These are phyloP conservation scores for Podila minutissima DNA, from an alignment of 192 early-diverging fungal species.

Conservation along the genomic window DNA sequence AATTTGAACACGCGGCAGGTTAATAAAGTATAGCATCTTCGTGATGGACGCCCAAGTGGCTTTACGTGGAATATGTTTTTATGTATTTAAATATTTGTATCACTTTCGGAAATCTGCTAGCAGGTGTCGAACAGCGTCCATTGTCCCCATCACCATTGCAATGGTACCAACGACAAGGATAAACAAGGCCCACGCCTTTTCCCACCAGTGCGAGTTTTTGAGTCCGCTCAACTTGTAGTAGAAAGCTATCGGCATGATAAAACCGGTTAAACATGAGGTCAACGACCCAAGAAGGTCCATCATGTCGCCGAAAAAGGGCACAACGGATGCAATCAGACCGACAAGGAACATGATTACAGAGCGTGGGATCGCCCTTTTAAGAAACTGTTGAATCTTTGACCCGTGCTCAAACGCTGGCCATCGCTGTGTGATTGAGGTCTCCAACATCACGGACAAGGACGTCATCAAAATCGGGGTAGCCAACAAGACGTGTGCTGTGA, in stretches of 20 bases:
- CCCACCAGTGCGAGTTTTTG: constrained; percentile 46
- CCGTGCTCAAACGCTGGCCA: constrained; percentile 17
- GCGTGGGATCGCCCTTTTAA: constrained; percentile 62
- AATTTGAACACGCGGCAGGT: no score
- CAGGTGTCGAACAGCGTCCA: constrained; percentile 61
- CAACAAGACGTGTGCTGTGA: constrained; percentile 80
- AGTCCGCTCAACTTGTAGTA: constrained; percentile 76
- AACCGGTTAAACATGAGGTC: constrained; percentile 72
- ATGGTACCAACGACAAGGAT: constrained; percentile 64
- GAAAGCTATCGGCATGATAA: constrained; percentile 77
- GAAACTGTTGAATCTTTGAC: constrained; percentile 59
- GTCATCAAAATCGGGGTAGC: constrained; percentile 80
- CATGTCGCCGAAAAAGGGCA: constrained; percentile 83
- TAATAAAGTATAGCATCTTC: no score
- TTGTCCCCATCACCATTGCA: constrained; percentile 60
- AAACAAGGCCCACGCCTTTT: constrained; percentile 58
- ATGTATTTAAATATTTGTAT: no score
- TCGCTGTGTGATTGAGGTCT: constrained; percentile 60
- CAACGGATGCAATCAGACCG: constrained; percentile 66
- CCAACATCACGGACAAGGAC: constrained; percentile 67
- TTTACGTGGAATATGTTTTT: no score
- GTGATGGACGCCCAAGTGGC: no score
- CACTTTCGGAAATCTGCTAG: constrained; percentile 45
- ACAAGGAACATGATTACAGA: constrained; percentile 61
- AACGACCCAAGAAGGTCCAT: constrained; percentile 80